Evolutionary conservation across 108 stramenopile genomes (phyloP).

Genomic region (Skeletonema potamos): DNA sequence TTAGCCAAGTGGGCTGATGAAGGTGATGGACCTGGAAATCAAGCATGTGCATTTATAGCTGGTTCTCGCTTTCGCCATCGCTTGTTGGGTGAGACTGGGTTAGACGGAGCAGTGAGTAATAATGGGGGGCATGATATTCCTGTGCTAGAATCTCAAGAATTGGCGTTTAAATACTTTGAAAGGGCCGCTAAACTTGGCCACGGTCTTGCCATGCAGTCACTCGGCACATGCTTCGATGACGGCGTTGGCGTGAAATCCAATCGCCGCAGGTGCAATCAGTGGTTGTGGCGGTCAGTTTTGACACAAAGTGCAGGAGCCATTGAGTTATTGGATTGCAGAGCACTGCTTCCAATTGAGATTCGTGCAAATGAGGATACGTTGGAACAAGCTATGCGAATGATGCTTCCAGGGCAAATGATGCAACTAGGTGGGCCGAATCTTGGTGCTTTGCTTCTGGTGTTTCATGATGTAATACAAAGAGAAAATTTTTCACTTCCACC

Average conservation of each 20-base stretch:
- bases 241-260: slow-evolving; percentile 4
- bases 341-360: neutral
- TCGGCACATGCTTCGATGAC: slow-evolving; percentile 11
- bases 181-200: slow-evolving; percentile 11
- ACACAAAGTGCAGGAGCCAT: slow-evolving; percentile 10
- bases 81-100: neutral
- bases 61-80: neutral
- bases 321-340: slow-evolving; percentile 1
- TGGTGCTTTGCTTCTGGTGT: slow-evolving; percentile 3
- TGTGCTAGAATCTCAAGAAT: slow-evolving; percentile 13
- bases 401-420: slow-evolving; percentile 9
- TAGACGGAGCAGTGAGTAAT: neutral
- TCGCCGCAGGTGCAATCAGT: slow-evolving; percentile 17
- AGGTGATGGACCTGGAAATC: neutral
- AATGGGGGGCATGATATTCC: slow-evolving; percentile 1
- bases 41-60: neutral
- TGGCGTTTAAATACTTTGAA: slow-evolving; percentile 16
- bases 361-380: neutral
- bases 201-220: slow-evolving; percentile 18
- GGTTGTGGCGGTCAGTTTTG: slow-evolving; percentile 9
- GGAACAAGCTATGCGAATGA: neutral
- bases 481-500: slow-evolving; percentile 2
- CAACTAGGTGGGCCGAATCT: slow-evolving; percentile 14
- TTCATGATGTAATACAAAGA: slow-evolving; percentile 5
- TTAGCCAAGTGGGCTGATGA: neutral